A percentile compares a stretch with the other conserved stretches of the same genome.
These are phyloP conservation scores for Entomortierella lignicola DNA, from an alignment of 192 early-diverging fungal genomes.

Conservation along the genomic window DNA sequence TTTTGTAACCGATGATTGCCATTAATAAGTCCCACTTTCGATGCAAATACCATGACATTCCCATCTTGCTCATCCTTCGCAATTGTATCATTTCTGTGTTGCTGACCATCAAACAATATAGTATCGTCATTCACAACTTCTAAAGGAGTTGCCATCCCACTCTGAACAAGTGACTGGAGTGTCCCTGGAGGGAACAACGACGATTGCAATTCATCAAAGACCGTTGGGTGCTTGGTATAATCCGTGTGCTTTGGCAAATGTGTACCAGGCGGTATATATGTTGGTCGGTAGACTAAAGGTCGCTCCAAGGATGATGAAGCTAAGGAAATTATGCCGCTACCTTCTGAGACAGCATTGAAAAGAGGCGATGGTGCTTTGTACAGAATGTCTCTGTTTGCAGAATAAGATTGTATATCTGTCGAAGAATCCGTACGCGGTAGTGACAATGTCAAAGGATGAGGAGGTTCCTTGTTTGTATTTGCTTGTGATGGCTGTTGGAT, in stretches of 20 bases:
- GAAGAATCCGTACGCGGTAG: not conserved
- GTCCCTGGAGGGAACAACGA: conserved; percentile 50
- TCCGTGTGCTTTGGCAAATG: conserved; percentile 35
- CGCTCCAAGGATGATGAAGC: conserved; percentile 12
- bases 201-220: conserved; percentile 52
- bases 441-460: conserved; percentile 16
- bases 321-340: not conserved
- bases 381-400: conserved; percentile 30
- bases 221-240: conserved; percentile 39
- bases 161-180: conserved; percentile 25
- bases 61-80: not conserved
- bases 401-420: not conserved
- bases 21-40: conserved; percentile 4
- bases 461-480: not conserved
- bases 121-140: conserved; percentile 34
- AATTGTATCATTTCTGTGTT: not conserved
- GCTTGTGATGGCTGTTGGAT: not conserved
- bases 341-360: not conserved
- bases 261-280: conserved; percentile 24
- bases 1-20: conserved; percentile 20
- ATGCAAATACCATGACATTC: not conserved
- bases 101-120: conserved; percentile 16
- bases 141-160: conserved; percentile 38
- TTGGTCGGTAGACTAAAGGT: conserved; percentile 7
- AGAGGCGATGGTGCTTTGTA: conserved; percentile 36